Evolutionary conservation across 202 grass and related monocot genomes (phyloP).

Genomic region (Musa balbisiana): DNA sequence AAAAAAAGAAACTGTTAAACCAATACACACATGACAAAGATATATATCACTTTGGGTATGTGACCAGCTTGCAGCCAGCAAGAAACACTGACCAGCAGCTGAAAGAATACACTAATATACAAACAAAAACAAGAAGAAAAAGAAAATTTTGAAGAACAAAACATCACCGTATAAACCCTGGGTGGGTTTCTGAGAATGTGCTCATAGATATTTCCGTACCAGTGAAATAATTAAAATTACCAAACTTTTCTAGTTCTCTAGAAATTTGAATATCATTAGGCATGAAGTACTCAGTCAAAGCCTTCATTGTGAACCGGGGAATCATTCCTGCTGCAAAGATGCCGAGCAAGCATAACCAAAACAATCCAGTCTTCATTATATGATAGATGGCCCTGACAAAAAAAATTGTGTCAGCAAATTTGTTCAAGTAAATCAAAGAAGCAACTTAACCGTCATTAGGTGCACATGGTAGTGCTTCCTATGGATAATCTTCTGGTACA

Average conservation of each 20-base stretch:
- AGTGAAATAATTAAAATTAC: constrained; percentile 8
- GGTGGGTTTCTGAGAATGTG: constrained; percentile 36
- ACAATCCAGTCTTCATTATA: constrained; percentile 58
- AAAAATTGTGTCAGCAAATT: constrained; percentile 15
- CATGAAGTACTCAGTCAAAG: constrained; percentile 51
- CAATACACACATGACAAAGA: constrained; percentile 38
- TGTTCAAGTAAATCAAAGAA: background rate
- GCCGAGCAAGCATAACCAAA: constrained; percentile 71
- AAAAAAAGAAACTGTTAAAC: constrained; percentile 41
- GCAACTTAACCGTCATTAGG: background rate
- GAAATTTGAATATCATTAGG: constrained; percentile 86
- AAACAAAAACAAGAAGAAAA: constrained; percentile 48
- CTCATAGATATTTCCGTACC: constrained; percentile 67
- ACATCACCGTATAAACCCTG: constrained; percentile 37
- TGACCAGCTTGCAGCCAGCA: constrained; percentile 25
- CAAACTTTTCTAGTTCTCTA: constrained; percentile 77
- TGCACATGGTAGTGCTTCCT: background rate
- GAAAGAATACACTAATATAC: constrained; percentile 82
- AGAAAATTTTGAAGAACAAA: constrained; percentile 31
- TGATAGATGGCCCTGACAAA: constrained; percentile 67
- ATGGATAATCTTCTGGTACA: too few relatives aligned
- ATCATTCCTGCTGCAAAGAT: constrained; percentile 63
- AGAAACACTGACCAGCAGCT: constrained; percentile 36
- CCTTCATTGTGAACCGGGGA: constrained; percentile 73
- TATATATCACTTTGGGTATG: constrained; percentile 74